Conservation (phyloP, 306 rosid species). For the Rubus idaeus region DNA sequence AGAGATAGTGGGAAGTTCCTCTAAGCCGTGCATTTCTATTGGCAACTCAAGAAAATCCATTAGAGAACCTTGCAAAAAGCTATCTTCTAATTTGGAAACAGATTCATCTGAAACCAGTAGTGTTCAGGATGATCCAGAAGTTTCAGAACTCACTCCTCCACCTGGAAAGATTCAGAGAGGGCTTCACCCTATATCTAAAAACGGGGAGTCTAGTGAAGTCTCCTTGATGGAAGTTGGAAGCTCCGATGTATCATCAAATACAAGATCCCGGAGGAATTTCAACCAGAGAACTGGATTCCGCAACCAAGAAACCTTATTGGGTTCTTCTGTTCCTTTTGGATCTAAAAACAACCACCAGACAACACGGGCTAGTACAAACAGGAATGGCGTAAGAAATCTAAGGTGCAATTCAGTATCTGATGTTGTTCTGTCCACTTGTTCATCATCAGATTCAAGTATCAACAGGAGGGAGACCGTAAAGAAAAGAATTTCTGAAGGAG, state of each 20-base stretch:
- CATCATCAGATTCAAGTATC: slow-evolving; percentile 51
- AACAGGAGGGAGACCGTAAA: slow-evolving; percentile 55
- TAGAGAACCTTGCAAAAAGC: slow-evolving; percentile 45
- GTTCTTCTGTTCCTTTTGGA: slow-evolving; percentile 30
- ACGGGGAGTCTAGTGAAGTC: slow-evolving; percentile 37
- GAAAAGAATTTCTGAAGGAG: slow-evolving; percentile 75
- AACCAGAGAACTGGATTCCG: slow-evolving; percentile 53
- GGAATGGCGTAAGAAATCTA: slow-evolving; percentile 80
- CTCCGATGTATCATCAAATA: slow-evolving; percentile 58
- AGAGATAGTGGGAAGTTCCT: slow-evolving; percentile 78
- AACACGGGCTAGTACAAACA: slow-evolving; percentile 51
- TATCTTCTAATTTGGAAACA: slow-evolving; percentile 52
- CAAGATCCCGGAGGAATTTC: slow-evolving; percentile 55
- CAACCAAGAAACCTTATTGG: slow-evolving; percentile 43
- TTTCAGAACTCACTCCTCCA: slow-evolving; percentile 44
- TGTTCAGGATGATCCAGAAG: slow-evolving; percentile 67
- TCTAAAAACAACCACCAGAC: slow-evolving; percentile 45
- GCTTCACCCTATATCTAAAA: slow-evolving; percentile 40
- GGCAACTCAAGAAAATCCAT: slow-evolving; percentile 55
- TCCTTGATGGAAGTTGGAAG: slow-evolving; percentile 57
- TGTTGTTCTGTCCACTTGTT: slow-evolving; percentile 55
- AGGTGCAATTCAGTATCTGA: slow-evolving; percentile 79
- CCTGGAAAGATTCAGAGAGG: slow-evolving; percentile 54
- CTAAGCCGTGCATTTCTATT: slow-evolving; percentile 45
- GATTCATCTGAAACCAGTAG: slow-evolving; percentile 83